Percentiles rank a stretch among this genome's conserved stretches.
These are phyloP conservation scores for Uncinocarpus reesii DNA, from an alignment of 2,329 filamentous ascomycete species.

Conservation along the genomic window DNA sequence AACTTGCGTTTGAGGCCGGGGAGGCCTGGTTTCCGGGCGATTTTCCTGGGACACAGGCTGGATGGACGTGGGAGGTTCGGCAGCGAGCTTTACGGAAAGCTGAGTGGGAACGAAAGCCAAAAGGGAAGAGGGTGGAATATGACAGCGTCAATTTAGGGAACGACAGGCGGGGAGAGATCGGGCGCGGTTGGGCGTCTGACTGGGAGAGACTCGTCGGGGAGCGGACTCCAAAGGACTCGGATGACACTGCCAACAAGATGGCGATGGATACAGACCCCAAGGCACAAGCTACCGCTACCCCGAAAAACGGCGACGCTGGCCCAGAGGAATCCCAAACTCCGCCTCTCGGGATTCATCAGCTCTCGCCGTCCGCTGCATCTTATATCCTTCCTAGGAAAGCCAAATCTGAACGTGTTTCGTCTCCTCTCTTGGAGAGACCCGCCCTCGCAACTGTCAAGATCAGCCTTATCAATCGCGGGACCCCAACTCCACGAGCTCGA, in stretches of 20 bases:
- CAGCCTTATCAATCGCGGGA: conserved; percentile 58
- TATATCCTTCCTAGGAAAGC: conserved; percentile 26
- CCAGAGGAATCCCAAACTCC: conserved; percentile 17
- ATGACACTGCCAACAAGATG: neutral
- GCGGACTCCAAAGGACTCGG: conserved; percentile 1
- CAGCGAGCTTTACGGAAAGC: conserved; percentile 50
- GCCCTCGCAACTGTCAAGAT: conserved; percentile 54
- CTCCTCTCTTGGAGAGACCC: conserved; percentile 19
- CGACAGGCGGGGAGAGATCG: conserved; percentile 69
- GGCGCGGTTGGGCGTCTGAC: conserved; percentile 71
- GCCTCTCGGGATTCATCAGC: conserved; percentile 30
- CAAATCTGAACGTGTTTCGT: conserved; percentile 16
- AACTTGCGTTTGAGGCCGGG: conserved; percentile 70
- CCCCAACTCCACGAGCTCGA: conserved; percentile 60
- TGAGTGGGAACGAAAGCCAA: conserved; percentile 67
- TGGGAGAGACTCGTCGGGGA: conserved; percentile 59
- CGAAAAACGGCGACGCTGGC: neutral
- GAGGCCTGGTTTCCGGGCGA: conserved; percentile 80
- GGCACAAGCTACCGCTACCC: neutral
- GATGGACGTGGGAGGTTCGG: conserved; percentile 63
- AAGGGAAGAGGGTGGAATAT: conserved; percentile 70
- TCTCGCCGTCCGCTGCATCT: conserved; percentile 32
- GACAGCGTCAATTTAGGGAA: conserved; percentile 62
- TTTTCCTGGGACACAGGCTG: conserved; percentile 66
- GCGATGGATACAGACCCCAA: neutral